Evolutionary conservation across 345 rosid genomes (phyloP), one percentile per base, ranked within the genome.

Genomic region (Triadica sebifera): DNA sequence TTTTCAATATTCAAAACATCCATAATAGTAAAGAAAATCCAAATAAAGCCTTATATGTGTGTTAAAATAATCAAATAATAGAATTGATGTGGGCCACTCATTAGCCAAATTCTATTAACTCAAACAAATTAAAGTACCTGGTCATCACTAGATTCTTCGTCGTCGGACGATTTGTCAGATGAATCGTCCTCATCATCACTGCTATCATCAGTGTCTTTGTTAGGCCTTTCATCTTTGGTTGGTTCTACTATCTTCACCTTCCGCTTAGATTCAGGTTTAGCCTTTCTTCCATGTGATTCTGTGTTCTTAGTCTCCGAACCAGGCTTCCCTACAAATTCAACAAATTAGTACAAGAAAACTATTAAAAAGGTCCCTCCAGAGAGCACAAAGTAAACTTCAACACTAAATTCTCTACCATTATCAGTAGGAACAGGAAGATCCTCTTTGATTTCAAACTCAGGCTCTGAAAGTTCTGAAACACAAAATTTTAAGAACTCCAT

Each of bases 191-290:
- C 77, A 34, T 72, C 83, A 52, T 68, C 77, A 34, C 70, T 82
- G 45, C 12, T 78, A 66, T 76, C 78, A 81, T 49, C 80, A 78
- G 58, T 73, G 76, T 72, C 79, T 22, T 69, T 56, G 39, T 46
- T 60, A 41, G 75, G 50, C n/a, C 78, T 63, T n/a, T 12, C 82
- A 34, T 74, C 81, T 72, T 85, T 81, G 43, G 72, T 74, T 45
- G 86, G 84, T 79, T 83, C 84, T 6, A 75, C 84, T 62, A 83
- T 71, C 78, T 81, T 86, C 76, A 83, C 93, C 52, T 75, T 80
- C 73, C 77, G 83, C 72, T 77, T 86, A 38, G 57, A 75, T 38
- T n/a, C 63, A 69, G 78, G 20, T 66, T 76, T 77, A 24, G 76
- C 61, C 59, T 71, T 66, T 41, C 50, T 34, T 0, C 65, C 59